Base-by-base conservation (phyloP, 2,329 filamentous ascomycete genomes). In the Ceratocystis alfenasii region DNA sequence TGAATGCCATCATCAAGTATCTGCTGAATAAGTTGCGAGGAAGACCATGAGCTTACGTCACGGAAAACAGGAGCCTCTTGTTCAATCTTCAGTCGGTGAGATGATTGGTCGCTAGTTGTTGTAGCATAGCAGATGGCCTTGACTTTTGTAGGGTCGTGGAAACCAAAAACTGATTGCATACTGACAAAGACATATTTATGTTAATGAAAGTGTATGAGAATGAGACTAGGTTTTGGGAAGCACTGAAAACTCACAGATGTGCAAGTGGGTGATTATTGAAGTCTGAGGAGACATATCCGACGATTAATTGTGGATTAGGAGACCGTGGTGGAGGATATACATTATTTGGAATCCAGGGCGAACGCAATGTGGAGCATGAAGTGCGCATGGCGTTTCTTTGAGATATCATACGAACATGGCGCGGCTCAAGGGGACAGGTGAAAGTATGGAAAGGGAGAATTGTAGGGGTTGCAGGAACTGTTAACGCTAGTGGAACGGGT, bases 201-300 rank as follows among this genome's bases (percentile, higher is more conserved):
- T 44, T 25, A 25, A n/a, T 1, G 25, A 15, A 36, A 8, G 4
- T 46, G 17, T 5, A 30, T 46, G 53, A 6, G 2, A 50, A 60
- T 65, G 12, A 17, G 17, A 46, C 8, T 10, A 60, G 5, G 12
- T 4, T 28, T 15, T 10, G 22, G 22, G 17, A 53, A 53, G 25
- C 20, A 28, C 22, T 12, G 33, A 36, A 17, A 15, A 71, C 81
- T 77, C 77, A 84, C 81, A 99, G 75, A 76, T 99, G 94, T 28
- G 94, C 94, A 44, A 99, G 78, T 3, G 94, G 94, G 73, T 99
- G 94, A 71, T 99, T 99, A 73, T 99, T 99, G 76, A 99, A 99
- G 75, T 99, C 94, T 0, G 94, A 97, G 2, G 94, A 97, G 46
- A 99, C 86, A 74, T 99, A 99, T 60, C 94, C 94, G 68, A 99